These are phyloP conservation scores for Cyclospora cayetanensis DNA, from an alignment of 169 alveolate genomes.

Conservation along the genomic window DNA sequence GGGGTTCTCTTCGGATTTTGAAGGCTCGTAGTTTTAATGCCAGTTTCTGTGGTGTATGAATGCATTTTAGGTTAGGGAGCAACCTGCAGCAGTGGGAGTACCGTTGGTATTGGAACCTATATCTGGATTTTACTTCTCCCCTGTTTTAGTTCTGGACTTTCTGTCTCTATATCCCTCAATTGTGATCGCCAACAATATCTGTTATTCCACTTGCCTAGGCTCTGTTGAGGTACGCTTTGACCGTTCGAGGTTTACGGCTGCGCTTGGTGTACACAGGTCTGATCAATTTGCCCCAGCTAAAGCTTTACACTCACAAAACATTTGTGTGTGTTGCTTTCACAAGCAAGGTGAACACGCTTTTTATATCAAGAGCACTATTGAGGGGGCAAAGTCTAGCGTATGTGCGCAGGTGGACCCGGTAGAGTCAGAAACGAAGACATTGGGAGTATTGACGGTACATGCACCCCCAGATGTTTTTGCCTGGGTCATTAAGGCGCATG, in stretches of 20 bases:
- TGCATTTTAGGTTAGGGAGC: slow-evolving; percentile 85
- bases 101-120: slow-evolving; percentile 93
- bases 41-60: too few species aligned
- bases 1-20: too few species aligned
- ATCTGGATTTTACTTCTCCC: slow-evolving; percentile 92
- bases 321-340: neutral
- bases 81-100: slow-evolving; percentile 83
- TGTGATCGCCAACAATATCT: slow-evolving; percentile 95
- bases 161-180: slow-evolving; percentile 96
- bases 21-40: too few species aligned
- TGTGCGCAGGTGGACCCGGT: slow-evolving; percentile 60
- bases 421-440: slow-evolving; percentile 46
- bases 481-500: slow-evolving; percentile 60
- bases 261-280: neutral
- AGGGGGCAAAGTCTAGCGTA: too few species aligned
- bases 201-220: slow-evolving; percentile 91
- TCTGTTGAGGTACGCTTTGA: slow-evolving; percentile 69
- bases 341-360: too few species aligned
- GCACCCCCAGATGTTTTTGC: slow-evolving; percentile 59
- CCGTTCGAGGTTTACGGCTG: slow-evolving; percentile 53
- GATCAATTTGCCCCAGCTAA: neutral
- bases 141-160: slow-evolving; percentile 95
- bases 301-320: neutral
- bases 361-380: too few species aligned
- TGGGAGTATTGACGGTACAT: slow-evolving; percentile 65